Evolutionary conservation across 768 basidiomycete genomes (phyloP).

Genomic region (Strobilomyces confusus): DNA sequence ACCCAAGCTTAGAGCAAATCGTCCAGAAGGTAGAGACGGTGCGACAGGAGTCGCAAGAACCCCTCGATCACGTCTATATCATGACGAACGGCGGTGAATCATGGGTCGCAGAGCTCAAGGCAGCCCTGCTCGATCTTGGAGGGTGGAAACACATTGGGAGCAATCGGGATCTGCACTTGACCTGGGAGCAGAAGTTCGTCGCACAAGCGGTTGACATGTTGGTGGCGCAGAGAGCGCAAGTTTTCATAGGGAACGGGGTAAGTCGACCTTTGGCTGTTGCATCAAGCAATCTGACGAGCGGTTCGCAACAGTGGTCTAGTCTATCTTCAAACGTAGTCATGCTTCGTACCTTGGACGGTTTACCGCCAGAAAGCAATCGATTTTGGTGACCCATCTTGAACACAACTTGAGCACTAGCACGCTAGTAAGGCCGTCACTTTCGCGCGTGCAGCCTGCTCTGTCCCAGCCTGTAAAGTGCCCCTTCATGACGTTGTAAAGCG

Average conservation of each 20-base stretch:
- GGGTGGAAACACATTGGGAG: constrained; percentile 38
- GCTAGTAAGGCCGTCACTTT: no score
- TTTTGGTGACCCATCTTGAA: constrained; percentile 28
- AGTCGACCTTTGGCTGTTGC: constrained; percentile 13
- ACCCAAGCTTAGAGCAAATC: constrained; percentile 39
- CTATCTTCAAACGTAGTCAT: constrained; percentile 39
- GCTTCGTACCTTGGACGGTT: constrained; percentile 31
- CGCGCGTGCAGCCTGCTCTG: not conserved
- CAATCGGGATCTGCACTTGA: constrained; percentile 38
- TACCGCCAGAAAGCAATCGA: constrained; percentile 26
- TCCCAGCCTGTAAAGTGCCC: no score
- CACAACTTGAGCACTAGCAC: no score
- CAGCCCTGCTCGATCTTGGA: constrained; percentile 27
- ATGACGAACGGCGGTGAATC: constrained; percentile 41
- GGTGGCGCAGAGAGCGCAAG: constrained; percentile 41
- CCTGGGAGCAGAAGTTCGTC: constrained; percentile 41
- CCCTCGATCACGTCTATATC: constrained; percentile 39
- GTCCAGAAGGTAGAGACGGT: constrained; percentile 35
- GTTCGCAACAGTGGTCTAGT: constrained; percentile 34
- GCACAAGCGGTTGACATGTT: constrained; percentile 49
- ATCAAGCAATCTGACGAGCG: not conserved
- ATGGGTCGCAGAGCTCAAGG: constrained; percentile 40
- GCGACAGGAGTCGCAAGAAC: constrained; percentile 20
- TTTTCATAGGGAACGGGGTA: constrained; percentile 52
- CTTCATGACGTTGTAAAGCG: no score